Evolutionary conservation across 2,329 filamentous ascomycete species (phyloP).

Genomic region (Ophiostoma ips): DNA sequence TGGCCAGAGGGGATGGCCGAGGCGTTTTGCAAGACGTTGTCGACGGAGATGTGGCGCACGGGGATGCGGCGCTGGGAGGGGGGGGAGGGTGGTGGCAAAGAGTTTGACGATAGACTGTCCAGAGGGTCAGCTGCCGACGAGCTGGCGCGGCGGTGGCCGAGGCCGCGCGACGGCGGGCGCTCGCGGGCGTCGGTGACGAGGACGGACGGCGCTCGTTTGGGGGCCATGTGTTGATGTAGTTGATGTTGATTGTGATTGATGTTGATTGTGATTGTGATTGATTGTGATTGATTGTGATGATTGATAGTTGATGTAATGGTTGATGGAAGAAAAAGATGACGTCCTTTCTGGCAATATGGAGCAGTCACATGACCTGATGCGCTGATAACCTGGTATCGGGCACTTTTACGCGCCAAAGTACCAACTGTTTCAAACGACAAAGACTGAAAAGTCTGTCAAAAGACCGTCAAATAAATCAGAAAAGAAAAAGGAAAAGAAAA

Average conservation of each 20-base stretch:
- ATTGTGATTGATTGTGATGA: not conserved
- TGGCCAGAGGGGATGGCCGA: slow-evolving; percentile 93
- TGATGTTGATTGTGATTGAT: not conserved
- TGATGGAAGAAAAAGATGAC: too few species aligned
- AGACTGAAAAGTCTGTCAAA: not conserved
- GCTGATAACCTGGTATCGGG: too few species aligned
- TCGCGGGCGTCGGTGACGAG: slow-evolving; percentile 47
- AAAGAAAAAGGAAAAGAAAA: not conserved
- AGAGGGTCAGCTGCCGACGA: not conserved
- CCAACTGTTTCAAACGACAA: too few species aligned
- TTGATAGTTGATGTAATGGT: not conserved
- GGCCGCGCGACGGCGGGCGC: slow-evolving; percentile 22
- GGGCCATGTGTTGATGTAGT: slow-evolving; percentile 16
- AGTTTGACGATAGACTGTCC: slow-evolving; percentile 12
- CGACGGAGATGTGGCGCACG: slow-evolving; percentile 75
- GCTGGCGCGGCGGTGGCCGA: slow-evolving; percentile 1
- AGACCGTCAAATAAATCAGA: not conserved
- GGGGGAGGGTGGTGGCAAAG: slow-evolving; percentile 9
- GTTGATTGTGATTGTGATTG: not conserved
- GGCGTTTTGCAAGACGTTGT: slow-evolving; percentile 87
- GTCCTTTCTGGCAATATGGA: too few species aligned
- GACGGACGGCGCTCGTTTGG: slow-evolving; percentile 46
- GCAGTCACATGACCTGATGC: too few species aligned
- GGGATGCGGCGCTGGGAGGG: slow-evolving; percentile 19
- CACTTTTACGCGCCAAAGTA: too few species aligned